Base-by-base conservation (phyloP, 352 stramenopile genomes). In the Globisporangium irregulare region DNA sequence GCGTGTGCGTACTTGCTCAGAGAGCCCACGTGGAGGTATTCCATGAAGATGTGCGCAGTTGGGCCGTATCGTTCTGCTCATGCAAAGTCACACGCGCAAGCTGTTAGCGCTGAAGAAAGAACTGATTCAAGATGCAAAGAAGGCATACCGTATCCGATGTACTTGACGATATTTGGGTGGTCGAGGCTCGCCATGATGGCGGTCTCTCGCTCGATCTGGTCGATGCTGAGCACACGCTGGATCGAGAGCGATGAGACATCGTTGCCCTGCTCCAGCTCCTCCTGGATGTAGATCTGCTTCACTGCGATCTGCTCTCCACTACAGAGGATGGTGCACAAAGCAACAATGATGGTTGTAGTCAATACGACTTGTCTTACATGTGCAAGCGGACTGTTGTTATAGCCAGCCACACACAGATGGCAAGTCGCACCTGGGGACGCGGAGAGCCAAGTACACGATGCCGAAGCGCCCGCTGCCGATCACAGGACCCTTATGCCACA, bases 261-360 rank as follows among this genome's bases (percentile, higher is more conserved):
- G 63, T 90, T 85, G 54, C 92, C 91, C 25, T 86, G 76, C 41
- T 84, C 73, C 10, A 81, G 64, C 66, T 93, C 87, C 68, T 95
- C 87, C 62, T 86, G 76, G 67, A 97, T 82, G 59, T 81, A 87
- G 59, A 97, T 79, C 75, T 97, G 86, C 78, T 97, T 97, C 61
- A 95, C 80, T 2, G 91, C 90, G 4, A 97, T 74, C 36, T 96
- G 80, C 68, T 96, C 83, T 9, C 86, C 87, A 14, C 87, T 97
- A 29, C 25, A 36, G 38, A 41, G 36, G 36, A 41, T 15, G 36
- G 9, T 41, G 36, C 36, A 41, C 36, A 41, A 10, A 41, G 36
- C 36, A 41, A 41, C 36, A 41, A 14, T 41, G 27, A 32, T 41
- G 34, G 34, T 14, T 32, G 34, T 14, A 14, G 34, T 41, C 34